Evolutionary conservation across 2,329 filamentous ascomycete genomes (phyloP).

Genomic region (Coniochaeta hoffmannii): DNA sequence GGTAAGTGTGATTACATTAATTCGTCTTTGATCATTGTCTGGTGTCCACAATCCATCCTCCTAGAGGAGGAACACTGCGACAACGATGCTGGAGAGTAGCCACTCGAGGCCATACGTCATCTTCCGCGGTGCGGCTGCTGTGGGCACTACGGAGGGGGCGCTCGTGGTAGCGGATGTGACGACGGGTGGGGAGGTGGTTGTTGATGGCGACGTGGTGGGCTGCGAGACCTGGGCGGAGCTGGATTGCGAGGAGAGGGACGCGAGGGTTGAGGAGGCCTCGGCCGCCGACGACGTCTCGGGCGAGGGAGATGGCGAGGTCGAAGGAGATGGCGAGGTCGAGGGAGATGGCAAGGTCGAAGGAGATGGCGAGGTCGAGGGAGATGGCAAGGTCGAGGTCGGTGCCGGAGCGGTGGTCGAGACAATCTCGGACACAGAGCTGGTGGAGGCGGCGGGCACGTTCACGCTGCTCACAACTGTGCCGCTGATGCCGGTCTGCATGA

Average conservation of each 20-base stretch:
- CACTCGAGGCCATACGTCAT: not conserved
- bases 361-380: not conserved
- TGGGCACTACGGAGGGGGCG: not conserved
- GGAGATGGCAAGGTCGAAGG: too few species aligned
- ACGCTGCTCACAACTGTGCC: conserved; percentile 6
- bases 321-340: not conserved
- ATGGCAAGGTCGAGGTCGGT: not conserved
- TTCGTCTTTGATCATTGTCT: not conserved
- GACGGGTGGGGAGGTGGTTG: not conserved
- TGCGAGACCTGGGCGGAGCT: not conserved
- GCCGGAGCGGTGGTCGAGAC: not conserved
- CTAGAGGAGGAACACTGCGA: conserved; percentile 3
- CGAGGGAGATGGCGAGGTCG: not conserved
- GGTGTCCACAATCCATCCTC: not conserved
- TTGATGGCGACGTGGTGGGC: not conserved
- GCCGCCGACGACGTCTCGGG: not conserved
- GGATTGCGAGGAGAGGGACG: not conserved
- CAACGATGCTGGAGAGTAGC: conserved; percentile 1
- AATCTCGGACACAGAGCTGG: not conserved
- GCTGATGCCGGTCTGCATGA: conserved; percentile 5
- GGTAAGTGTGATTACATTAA: not conserved
- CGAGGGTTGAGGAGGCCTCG: not conserved
- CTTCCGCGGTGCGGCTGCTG: conserved; percentile 4
- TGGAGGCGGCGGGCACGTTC: not conserved
- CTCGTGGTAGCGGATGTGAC: conserved; percentile 3